Conservation (phyloP, 257 asterid genomes). For the Solanum bulbocastanum region DNA sequence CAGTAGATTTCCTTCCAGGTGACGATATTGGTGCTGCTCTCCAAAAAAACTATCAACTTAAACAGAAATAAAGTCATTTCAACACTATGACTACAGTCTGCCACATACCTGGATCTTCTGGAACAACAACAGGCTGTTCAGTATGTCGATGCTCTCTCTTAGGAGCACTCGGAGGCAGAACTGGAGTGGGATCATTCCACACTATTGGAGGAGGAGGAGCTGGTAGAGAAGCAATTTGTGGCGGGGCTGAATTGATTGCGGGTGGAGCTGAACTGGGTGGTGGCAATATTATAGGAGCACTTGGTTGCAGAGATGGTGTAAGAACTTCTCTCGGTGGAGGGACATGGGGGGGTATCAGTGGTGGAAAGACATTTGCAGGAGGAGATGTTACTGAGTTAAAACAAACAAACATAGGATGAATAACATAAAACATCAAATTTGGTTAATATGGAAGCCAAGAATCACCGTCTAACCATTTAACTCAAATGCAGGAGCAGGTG, state of each 20-base stretch:
- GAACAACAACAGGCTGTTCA: conserved; percentile 26
- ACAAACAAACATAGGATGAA: neutral
- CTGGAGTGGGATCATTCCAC: conserved; percentile 9
- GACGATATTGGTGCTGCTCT: conserved; percentile 37
- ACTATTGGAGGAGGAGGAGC: conserved; percentile 30
- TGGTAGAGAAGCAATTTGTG: conserved; percentile 17
- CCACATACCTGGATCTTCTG: conserved; percentile 50
- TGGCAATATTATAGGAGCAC: conserved; percentile 24
- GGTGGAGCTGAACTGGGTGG: conserved; percentile 29
- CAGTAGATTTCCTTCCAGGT: conserved; percentile 35
- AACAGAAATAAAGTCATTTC: conserved; percentile 5
- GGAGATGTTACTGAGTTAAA: conserved; percentile 28
- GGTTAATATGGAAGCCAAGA: neutral
- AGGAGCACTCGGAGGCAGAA: conserved; percentile 36
- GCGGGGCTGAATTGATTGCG: conserved; percentile 2
- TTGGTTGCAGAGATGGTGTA: conserved; percentile 24
- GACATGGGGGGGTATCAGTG: conserved; percentile 19
- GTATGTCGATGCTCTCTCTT: conserved; percentile 7
- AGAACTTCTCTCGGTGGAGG: conserved; percentile 25
- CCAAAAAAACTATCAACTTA: conserved; percentile 14
- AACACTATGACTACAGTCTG: conserved; percentile 2
- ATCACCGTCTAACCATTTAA: conserved; percentile 28
- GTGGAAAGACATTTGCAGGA: conserved; percentile 32
- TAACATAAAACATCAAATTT: neutral
- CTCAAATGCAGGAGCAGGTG: conserved; percentile 33